phyloP scores from a whole-genome alignment of 345 rosid species.

The Melaleuca alternifolia region DNA sequence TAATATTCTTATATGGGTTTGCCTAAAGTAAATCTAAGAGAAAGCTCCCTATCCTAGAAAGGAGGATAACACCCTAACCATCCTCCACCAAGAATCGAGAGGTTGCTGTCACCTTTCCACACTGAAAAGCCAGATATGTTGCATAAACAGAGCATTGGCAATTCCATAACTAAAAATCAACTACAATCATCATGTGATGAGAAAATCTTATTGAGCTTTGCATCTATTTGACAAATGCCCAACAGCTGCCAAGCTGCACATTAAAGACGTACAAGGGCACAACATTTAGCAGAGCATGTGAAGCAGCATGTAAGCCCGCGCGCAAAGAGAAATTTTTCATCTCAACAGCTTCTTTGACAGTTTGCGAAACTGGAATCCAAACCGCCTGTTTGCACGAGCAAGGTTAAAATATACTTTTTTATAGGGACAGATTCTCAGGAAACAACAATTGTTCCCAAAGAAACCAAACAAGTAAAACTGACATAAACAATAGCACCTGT shows the following conservation, averaged over 20 bases:
- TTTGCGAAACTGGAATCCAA: constrained; percentile 73
- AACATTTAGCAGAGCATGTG: constrained; percentile 80
- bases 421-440: background rate
- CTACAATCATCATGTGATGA: background rate
- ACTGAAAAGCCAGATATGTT: background rate
- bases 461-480: background rate
- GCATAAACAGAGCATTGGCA: background rate
- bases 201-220: background rate
- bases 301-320: constrained; percentile 88
- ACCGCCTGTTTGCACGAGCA: constrained; percentile 48
- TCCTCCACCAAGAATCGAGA: background rate
- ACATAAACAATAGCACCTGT: constrained; percentile 36
- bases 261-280: constrained; percentile 39
- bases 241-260: background rate
- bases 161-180: background rate
- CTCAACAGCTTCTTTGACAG: constrained; percentile 40
- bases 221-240: background rate
- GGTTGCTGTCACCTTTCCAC: background rate
- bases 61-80: background rate
- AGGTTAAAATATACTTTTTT: background rate
- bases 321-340: constrained; percentile 27
- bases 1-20: background rate
- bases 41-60: background rate
- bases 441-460: background rate
- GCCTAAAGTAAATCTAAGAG: background rate